Percentiles rank a stretch among this genome's conserved stretches.
Conservation (phyloP, 192 early-diverging fungal genomes). For the Cetraspora pellucida region DNA sequence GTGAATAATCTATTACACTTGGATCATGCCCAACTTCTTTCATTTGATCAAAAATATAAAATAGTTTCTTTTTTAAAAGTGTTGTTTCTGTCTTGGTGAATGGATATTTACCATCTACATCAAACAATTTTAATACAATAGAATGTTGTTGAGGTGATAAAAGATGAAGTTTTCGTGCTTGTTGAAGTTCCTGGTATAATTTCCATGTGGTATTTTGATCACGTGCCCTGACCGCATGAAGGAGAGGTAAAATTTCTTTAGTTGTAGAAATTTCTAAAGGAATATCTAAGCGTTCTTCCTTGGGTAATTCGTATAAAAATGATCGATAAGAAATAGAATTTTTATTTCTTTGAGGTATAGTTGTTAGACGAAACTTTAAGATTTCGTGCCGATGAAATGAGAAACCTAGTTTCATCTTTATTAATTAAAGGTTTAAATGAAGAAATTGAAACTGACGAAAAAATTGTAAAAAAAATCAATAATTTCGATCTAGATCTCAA, state of each 20-base stretch:
- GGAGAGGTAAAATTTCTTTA: slow-evolving; percentile 16
- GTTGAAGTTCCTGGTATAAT: background rate
- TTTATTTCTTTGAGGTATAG: too few relatives aligned
- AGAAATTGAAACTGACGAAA: too few relatives aligned
- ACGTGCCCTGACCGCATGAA: background rate
- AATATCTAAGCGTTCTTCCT: background rate
- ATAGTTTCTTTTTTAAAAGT: background rate
- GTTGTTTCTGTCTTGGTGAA: background rate
- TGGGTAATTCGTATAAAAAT: slow-evolving; percentile 15
- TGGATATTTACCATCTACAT: background rate
- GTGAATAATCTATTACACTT: slow-evolving; percentile 9
- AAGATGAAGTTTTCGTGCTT: slow-evolving; percentile 10
- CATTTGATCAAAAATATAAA: slow-evolving; percentile 16
- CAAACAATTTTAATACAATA: slow-evolving; percentile 6
- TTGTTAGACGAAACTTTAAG: too few relatives aligned
- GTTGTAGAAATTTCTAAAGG: background rate
- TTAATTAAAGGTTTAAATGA: too few relatives aligned
- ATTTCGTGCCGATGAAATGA: too few relatives aligned
- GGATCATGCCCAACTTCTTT: slow-evolving; percentile 6
- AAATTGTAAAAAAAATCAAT: too few relatives aligned
- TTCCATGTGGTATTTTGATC: background rate
- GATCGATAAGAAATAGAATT: background rate
- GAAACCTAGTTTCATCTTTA: too few relatives aligned
- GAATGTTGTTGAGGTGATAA: slow-evolving; percentile 21
- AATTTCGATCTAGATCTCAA: too few relatives aligned